Evolutionary conservation across 2,329 filamentous ascomycete genomes (phyloP).

Genomic region (Colletotrichum trifolii): DNA sequence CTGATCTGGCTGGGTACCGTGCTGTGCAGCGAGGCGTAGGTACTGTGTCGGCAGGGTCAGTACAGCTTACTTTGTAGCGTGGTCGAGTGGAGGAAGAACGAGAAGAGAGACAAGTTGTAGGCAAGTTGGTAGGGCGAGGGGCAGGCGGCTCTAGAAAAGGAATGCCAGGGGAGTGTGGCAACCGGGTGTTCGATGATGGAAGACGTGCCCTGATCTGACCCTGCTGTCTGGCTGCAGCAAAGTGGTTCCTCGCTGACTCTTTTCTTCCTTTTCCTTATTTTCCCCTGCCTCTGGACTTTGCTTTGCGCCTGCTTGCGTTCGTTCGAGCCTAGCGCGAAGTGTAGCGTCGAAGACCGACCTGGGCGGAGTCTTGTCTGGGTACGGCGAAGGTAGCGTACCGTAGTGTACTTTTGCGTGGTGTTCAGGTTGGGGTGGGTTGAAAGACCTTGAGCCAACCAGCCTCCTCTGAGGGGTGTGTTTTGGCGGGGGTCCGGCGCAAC

Average conservation of each 20-base stretch:
- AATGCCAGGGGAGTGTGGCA: slow-evolving; percentile 37
- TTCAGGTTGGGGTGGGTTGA: no score
- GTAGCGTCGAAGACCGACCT: slow-evolving; percentile 27
- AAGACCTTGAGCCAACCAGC: slow-evolving; percentile 20
- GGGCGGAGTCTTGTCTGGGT: slow-evolving; percentile 28
- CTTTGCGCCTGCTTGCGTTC: slow-evolving; percentile 36
- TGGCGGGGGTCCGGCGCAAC: slow-evolving; percentile 30
- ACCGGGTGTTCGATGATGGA: slow-evolving; percentile 38
- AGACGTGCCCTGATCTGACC: slow-evolving; percentile 36
- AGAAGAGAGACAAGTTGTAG: slow-evolving; percentile 35
- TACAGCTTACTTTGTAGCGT: no score
- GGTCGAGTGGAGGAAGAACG: slow-evolving; percentile 29
- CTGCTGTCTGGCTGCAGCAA: slow-evolving; percentile 31
- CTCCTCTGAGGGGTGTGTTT: slow-evolving; percentile 22
- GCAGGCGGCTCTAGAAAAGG: slow-evolving; percentile 36
- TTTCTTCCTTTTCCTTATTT: not conserved
- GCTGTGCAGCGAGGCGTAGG: slow-evolving; percentile 15
- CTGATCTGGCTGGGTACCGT: slow-evolving; percentile 9
- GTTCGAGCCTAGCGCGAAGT: slow-evolving; percentile 29
- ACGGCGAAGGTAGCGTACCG: slow-evolving; percentile 4
- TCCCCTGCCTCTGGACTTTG: slow-evolving; percentile 30
- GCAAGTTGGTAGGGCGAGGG: slow-evolving; percentile 34
- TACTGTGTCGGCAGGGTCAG: not conserved
- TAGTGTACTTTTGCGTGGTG: no score
- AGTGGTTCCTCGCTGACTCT: slow-evolving; percentile 37